These are phyloP conservation scores for Chlamydomonas schloesseri DNA, from an alignment of 139 green algal species.

Conservation along the genomic window DNA sequence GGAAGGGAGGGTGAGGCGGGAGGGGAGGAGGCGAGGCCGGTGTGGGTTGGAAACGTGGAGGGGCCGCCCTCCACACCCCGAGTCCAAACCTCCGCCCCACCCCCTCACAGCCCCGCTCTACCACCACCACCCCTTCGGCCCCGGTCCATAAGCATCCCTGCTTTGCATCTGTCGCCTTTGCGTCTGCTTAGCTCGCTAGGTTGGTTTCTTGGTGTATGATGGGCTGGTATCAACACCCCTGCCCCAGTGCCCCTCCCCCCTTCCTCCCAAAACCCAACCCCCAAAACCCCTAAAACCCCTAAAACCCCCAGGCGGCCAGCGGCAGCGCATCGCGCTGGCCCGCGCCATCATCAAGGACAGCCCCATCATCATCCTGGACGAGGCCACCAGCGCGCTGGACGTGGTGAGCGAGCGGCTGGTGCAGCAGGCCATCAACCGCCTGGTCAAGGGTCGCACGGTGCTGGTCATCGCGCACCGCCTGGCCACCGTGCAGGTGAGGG, in stretches of 20 bases:
- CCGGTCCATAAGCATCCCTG: no score
- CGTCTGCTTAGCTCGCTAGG: no score
- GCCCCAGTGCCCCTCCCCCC: neutral
- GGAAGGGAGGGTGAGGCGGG: neutral
- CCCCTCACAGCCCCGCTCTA: no score
- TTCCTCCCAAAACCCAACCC: neutral
- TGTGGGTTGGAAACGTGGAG: no score
- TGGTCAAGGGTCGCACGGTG: conserved; percentile 89
- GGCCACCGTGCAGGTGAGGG: conserved; percentile 76
- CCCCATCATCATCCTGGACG: conserved; percentile 93
- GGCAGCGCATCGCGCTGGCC: conserved; percentile 93
- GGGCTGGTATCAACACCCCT: no score
- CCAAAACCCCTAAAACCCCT: no score
- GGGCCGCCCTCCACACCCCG: no score
- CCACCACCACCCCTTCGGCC: no score
- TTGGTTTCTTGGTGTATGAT: no score
- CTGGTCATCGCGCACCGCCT: conserved; percentile 95
- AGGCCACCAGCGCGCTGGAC: conserved; percentile 85
- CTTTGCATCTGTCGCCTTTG: no score
- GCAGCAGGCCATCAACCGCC: conserved; percentile 88
- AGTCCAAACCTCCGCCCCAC: no score
- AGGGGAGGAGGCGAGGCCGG: no score
- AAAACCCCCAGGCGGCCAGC: conserved; percentile 68
- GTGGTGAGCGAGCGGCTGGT: conserved; percentile 76
- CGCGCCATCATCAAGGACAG: conserved; percentile 90